Percentiles rank a stretch among this genome's conserved stretches.
Evolutionary conservation across 768 basidiomycete species (phyloP).

Genomic region (Hygrophoropsis aurantiaca): DNA sequence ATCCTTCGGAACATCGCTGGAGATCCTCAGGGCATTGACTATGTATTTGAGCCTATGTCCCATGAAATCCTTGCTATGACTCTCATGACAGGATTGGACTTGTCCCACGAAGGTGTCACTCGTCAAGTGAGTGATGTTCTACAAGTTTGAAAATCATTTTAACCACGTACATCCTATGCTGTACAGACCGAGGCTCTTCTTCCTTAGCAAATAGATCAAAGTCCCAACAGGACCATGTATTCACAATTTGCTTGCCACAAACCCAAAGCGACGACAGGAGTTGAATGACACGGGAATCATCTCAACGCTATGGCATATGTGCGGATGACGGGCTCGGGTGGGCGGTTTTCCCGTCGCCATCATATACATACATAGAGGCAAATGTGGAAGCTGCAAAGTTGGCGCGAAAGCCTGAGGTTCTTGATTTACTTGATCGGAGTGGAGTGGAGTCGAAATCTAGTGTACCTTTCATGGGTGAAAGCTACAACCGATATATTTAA

Average conservation of each 20-base stretch:
- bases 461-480: no score
- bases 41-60: constrained; percentile 57
- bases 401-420: constrained; percentile 54
- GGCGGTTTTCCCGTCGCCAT: constrained; percentile 22
- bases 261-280: constrained; percentile 35
- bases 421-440: constrained; percentile 45
- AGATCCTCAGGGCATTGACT: constrained; percentile 59
- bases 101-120: constrained; percentile 52
- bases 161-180: constrained; percentile 35
- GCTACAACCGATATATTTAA: no score
- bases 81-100: constrained; percentile 50
- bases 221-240: constrained; percentile 54
- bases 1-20: constrained; percentile 69
- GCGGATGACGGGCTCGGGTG: constrained; percentile 38
- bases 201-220: constrained; percentile 64
- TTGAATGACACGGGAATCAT: constrained; percentile 47
- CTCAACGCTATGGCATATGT: constrained; percentile 40
- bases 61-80: constrained; percentile 42
- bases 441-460: constrained; percentile 1
- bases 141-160: not conserved
- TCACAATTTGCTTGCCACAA: constrained; percentile 49
- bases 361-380: constrained; percentile 51
- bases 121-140: constrained; percentile 41
- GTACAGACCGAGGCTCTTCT: no score
- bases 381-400: constrained; percentile 58